Conservation (phyloP, 2,329 filamentous ascomycete genomes). For the Zymoseptoria pseudotritici region DNA sequence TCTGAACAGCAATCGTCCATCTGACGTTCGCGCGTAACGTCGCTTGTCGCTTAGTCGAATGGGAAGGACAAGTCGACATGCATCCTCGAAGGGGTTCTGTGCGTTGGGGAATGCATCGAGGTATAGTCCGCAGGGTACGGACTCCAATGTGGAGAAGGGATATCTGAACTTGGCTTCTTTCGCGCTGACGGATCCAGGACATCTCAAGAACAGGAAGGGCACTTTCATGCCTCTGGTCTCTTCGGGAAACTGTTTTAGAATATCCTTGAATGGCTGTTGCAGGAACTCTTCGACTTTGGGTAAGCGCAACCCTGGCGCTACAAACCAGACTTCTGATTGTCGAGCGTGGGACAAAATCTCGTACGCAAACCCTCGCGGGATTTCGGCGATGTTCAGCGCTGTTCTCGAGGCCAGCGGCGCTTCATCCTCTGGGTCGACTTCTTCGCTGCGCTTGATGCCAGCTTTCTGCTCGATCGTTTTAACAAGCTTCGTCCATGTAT, state of each 20-base stretch:
- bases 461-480: constrained; percentile 23
- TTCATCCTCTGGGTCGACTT: constrained; percentile 21
- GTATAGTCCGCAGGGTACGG: constrained; percentile 30
- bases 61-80: constrained; percentile 27
- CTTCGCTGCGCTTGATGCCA: constrained; percentile 13
- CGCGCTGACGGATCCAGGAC: constrained; percentile 24
- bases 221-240: constrained; percentile 29
- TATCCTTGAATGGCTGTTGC: constrained; percentile 27
- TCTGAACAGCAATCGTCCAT: constrained; percentile 23
- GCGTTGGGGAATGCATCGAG: constrained; percentile 29
- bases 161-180: constrained; percentile 30
- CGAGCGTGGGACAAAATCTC: constrained; percentile 26
- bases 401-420: constrained; percentile 23
- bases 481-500: constrained; percentile 25
- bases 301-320: constrained; percentile 27
- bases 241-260: constrained; percentile 21
- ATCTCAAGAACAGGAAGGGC: constrained; percentile 28
- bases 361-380: constrained; percentile 27
- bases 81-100: constrained; percentile 30
- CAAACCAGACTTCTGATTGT: constrained; percentile 25
- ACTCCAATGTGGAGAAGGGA: constrained; percentile 26
- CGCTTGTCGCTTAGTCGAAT: constrained; percentile 24
- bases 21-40: constrained; percentile 25
- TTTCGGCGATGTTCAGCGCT: constrained; percentile 24
- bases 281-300: constrained; percentile 29